A percentile compares a stretch with the other conserved stretches of the same genome.
phyloP scores from a whole-genome alignment of 1,284 basidiomycete genomes.

The Ustilago nuda region DNA sequence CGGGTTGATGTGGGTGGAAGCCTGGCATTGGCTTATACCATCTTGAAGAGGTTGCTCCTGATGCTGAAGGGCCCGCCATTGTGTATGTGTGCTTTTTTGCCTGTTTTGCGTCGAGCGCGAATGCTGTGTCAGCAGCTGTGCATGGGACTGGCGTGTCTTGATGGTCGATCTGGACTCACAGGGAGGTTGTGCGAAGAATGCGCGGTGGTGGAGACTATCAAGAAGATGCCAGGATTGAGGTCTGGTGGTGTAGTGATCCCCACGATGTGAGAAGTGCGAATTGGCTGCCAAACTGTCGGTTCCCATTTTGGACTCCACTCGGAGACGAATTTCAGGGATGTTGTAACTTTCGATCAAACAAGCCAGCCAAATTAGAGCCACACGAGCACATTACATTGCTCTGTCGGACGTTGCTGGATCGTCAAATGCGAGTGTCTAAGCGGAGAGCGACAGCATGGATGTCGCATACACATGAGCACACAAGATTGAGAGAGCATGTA shows the following conservation, averaged over 20 bases:
- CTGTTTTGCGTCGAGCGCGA: not conserved
- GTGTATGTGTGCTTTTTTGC: slow-evolving; percentile 1
- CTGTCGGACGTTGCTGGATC: no score
- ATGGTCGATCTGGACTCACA: not conserved
- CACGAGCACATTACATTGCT: no score
- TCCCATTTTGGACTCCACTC: slow-evolving; percentile 5
- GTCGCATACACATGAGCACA: no score
- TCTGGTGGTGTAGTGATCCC: not conserved
- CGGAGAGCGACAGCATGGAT: no score
- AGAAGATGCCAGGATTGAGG: not conserved
- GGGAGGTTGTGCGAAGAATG: not conserved
- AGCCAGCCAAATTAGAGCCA: no score
- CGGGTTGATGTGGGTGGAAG: slow-evolving; percentile 65
- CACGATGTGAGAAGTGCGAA: slow-evolving; percentile 1
- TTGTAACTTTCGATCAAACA: not conserved
- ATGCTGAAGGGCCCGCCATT: slow-evolving; percentile 30
- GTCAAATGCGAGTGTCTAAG: no score
- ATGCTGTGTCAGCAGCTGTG: not conserved
- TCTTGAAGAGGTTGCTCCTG: slow-evolving; percentile 32
- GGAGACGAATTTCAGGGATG: not conserved
- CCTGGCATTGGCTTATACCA: slow-evolving; percentile 63
- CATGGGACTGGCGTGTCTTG: not conserved
- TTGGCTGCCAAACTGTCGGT: slow-evolving; percentile 1
- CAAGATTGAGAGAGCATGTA: not conserved
- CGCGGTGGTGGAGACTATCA: not conserved